Conservation (phyloP, 148 eudicot species). For the Gaultheria prostrata region DNA sequence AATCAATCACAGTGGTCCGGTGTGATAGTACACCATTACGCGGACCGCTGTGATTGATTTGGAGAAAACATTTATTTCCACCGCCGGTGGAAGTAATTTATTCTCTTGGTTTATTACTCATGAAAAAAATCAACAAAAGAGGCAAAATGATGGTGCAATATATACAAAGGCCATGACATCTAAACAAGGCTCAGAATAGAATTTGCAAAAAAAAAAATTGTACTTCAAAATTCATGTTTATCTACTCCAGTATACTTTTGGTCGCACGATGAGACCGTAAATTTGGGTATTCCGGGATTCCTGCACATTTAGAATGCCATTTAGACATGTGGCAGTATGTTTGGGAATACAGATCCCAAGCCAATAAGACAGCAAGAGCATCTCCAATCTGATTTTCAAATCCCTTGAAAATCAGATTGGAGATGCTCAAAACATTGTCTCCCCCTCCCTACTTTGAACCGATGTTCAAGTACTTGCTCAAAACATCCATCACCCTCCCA, state of each 20-base stretch:
- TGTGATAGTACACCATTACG: too few species aligned
- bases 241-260: background rate
- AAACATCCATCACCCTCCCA: constrained; percentile 90
- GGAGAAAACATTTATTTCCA: too few species aligned
- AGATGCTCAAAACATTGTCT: background rate
- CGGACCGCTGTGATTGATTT: too few species aligned
- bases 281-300: background rate
- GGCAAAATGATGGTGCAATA: background rate
- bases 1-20: too few species aligned
- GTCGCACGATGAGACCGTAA: background rate
- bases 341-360: background rate
- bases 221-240: background rate
- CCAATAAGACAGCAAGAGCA: background rate
- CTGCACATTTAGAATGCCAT: background rate
- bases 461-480: constrained; percentile 52
- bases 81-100: too few species aligned
- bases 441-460: constrained; percentile 18
- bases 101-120: too few species aligned
- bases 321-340: background rate
- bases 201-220: background rate
- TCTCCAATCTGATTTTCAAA: background rate
- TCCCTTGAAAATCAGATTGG: background rate
- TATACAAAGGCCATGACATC: background rate
- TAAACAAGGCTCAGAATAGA: background rate
- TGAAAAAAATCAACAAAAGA: too few species aligned